These are phyloP conservation scores for Pugionium cornutum DNA, from an alignment of 345 rosid species.

Conservation along the genomic window DNA sequence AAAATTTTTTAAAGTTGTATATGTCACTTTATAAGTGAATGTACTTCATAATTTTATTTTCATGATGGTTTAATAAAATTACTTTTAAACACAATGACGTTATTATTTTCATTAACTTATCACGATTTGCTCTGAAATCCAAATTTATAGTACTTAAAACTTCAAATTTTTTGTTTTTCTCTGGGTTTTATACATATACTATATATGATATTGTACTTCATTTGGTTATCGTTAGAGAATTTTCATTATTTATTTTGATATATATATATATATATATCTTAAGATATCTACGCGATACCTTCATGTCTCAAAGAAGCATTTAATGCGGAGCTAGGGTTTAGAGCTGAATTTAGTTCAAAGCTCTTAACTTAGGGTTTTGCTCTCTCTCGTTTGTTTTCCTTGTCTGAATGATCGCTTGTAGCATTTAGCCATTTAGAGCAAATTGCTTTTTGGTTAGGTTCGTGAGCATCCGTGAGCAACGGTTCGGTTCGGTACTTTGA, in stretches of 20 bases:
- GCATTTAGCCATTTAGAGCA: conserved; percentile 39
- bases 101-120: too few species aligned
- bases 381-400: neutral
- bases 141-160: neutral
- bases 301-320: conserved; percentile 4
- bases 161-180: neutral
- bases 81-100: too few species aligned
- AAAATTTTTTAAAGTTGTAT: too few species aligned
- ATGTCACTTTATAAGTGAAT: too few species aligned
- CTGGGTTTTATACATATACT: neutral
- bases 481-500: too few species aligned
- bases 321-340: conserved; percentile 33
- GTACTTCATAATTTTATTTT: too few species aligned
- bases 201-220: neutral
- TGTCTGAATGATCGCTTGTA: conserved; percentile 19
- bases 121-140: conserved; percentile 5
- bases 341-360: conserved; percentile 23
- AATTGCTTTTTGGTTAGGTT: conserved; percentile 29
- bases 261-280: too few species aligned
- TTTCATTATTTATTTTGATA: neutral
- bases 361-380: conserved; percentile 33
- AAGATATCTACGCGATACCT: too few species aligned
- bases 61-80: too few species aligned
- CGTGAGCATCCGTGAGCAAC: too few species aligned
- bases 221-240: conserved; percentile 8